Conservation (phyloP, 2,329 filamentous ascomycete species). For the Pyricularia sp. region DNA sequence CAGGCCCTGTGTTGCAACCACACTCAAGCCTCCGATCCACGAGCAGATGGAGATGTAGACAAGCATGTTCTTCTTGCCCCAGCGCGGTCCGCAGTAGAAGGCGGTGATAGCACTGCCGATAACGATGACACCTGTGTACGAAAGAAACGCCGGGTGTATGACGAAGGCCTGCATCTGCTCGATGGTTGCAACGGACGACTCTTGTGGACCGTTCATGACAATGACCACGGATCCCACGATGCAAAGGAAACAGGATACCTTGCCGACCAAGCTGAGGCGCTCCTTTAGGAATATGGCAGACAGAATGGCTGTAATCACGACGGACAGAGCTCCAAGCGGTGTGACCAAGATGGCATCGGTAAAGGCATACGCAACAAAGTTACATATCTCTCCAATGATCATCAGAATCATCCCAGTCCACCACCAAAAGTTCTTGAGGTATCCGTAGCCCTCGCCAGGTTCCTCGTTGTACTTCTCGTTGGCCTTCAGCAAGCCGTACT, state of each 20-base stretch:
- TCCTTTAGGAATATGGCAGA: constrained; percentile 96
- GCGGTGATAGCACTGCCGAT: constrained; percentile 63
- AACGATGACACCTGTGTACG: constrained; percentile 75
- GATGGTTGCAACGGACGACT: constrained; percentile 78
- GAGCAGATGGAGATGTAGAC: constrained; percentile 96
- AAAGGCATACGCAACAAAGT: constrained; percentile 94
- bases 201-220: constrained; percentile 81
- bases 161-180: constrained; percentile 89
- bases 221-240: constrained; percentile 91
- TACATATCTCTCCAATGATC: constrained; percentile 94
- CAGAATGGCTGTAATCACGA: constrained; percentile 84
- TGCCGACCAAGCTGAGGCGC: constrained; percentile 87
- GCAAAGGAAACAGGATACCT: constrained; percentile 91
- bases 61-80: constrained; percentile 95
- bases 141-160: constrained; percentile 76
- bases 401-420: constrained; percentile 94
- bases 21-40: constrained; percentile 85
- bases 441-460: constrained; percentile 93
- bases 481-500: constrained; percentile 79
- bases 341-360: constrained; percentile 95
- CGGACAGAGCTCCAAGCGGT: constrained; percentile 79
- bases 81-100: constrained; percentile 74
- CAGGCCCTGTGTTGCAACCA: constrained; percentile 88
- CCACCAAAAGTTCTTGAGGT: constrained; percentile 92
- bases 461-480: constrained; percentile 96